Conservation (phyloP, 164 flowering plant species). For the Platanus orientalis region DNA sequence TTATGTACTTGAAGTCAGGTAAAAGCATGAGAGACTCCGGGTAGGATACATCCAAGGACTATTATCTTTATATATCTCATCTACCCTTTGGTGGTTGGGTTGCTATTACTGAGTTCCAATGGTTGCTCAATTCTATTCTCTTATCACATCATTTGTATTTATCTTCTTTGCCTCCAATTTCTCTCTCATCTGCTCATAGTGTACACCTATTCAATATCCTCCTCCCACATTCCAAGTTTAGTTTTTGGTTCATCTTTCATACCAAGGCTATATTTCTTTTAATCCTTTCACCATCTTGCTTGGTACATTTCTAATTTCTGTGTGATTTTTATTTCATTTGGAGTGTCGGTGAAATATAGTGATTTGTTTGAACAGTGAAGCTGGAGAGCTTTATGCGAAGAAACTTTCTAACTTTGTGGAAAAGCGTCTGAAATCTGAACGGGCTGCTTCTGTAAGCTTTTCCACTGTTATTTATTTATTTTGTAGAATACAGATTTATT, state of each 20-base stretch:
- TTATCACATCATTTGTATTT: background rate
- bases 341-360: background rate
- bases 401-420: slow-evolving; percentile 93
- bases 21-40: background rate
- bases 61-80: background rate
- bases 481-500: background rate
- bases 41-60: background rate
- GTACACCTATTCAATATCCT: background rate
- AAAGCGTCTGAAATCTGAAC: slow-evolving; percentile 82
- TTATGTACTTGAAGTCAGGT: background rate
- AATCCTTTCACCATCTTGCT: background rate
- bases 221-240: background rate
- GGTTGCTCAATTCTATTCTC: background rate
- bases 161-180: background rate
- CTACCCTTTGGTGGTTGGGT: background rate
- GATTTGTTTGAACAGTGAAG: slow-evolving; percentile 52
- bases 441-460: slow-evolving; percentile 90
- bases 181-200: background rate
- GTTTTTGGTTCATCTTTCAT: background rate
- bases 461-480: no score
- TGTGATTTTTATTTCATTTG: background rate
- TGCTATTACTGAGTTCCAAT: background rate
- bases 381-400: slow-evolving; percentile 85
- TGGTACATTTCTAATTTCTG: background rate
- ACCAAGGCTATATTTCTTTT: background rate